These are phyloP conservation scores for Xylariaceae sp. DNA, from an alignment of 2,329 filamentous ascomycete genomes.

Conservation along the genomic window DNA sequence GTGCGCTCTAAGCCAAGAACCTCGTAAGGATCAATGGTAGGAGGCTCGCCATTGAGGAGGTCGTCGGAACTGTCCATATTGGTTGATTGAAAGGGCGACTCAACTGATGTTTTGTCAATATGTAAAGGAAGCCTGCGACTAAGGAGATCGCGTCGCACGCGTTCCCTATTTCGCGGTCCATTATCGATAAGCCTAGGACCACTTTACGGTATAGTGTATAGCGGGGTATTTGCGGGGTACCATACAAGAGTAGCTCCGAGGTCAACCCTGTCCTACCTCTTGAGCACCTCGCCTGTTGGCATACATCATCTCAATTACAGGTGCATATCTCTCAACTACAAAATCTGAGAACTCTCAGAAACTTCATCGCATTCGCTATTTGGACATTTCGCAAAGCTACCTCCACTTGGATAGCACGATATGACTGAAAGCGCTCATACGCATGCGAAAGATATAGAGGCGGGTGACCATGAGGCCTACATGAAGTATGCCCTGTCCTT, in stretches of 20 bases:
- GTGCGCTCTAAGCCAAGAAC: constrained; percentile 71
- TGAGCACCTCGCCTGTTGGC: no score
- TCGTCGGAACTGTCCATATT: constrained; percentile 57
- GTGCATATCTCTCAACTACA: background rate
- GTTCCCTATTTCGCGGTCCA: constrained; percentile 9
- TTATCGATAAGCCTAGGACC: constrained; percentile 19
- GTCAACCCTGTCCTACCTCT: no score
- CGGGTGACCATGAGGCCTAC: constrained; percentile 49
- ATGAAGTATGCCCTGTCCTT: constrained; percentile 76
- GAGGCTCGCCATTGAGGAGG: constrained; percentile 58
- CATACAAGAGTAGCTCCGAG: no score
- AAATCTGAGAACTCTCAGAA: background rate
- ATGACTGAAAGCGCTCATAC: constrained; percentile 20
- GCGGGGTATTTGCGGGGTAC: constrained; percentile 12
- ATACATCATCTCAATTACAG: background rate
- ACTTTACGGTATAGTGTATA: constrained; percentile 3
- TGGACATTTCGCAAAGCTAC: background rate
- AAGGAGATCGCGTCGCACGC: constrained; percentile 24
- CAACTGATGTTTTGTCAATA: constrained; percentile 1
- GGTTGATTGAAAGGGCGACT: background rate
- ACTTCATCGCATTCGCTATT: background rate
- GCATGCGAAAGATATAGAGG: constrained; percentile 28
- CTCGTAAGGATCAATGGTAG: constrained; percentile 75
- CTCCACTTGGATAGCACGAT: background rate
- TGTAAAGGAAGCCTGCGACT: no score